A percentile compares a stretch with the other conserved stretches of the same genome.
Evolutionary conservation across 106 monocot genomes (phyloP).

Genomic region (Platanthera zijinensis): DNA sequence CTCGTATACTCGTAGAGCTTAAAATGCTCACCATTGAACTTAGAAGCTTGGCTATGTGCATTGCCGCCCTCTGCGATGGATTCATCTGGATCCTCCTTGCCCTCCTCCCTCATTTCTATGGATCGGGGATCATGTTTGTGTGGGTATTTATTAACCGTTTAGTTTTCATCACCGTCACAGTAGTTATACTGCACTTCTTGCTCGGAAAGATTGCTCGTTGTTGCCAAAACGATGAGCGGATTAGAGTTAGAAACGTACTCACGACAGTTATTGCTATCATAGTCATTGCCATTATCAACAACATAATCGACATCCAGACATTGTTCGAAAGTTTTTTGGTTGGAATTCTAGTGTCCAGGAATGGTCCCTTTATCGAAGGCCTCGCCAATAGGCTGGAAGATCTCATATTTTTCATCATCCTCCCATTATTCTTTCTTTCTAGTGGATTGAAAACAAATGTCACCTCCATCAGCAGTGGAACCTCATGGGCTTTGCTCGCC

Average conservation of each 20-base stretch:
- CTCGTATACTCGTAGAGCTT: conserved; percentile 15
- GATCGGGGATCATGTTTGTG: conserved; percentile 12
- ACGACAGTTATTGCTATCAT: conserved; percentile 15
- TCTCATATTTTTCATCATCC: conserved; percentile 19
- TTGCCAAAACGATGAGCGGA: conserved; percentile 20
- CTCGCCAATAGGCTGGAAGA: conserved; percentile 31
- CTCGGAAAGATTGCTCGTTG: conserved; percentile 11
- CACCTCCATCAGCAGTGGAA: conserved; percentile 14
- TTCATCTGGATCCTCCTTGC: conserved; percentile 19
- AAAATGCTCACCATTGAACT: conserved; percentile 23
- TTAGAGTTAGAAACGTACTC: conserved; percentile 22
- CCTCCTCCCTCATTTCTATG: conserved; percentile 14
- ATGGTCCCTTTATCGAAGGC: conserved; percentile 18
- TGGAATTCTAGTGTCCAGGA: conserved; percentile 30
- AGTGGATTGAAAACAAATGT: conserved; percentile 32
- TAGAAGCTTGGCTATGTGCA: conserved; percentile 20
- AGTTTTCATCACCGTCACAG: conserved; percentile 8
- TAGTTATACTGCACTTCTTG: conserved; percentile 12
- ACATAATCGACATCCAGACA: conserved; percentile 27
- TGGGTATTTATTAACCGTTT: conserved; percentile 20
- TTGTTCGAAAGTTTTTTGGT: conserved; percentile 36
- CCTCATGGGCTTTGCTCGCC: conserved; percentile 16
- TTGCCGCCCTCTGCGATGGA: conserved; percentile 20
- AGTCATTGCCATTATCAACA: conserved; percentile 13
- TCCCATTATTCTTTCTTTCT: conserved; percentile 32